Base-by-base conservation (phyloP, 2,329 filamentous ascomycete species). In the Fusarium sp. region DNA sequence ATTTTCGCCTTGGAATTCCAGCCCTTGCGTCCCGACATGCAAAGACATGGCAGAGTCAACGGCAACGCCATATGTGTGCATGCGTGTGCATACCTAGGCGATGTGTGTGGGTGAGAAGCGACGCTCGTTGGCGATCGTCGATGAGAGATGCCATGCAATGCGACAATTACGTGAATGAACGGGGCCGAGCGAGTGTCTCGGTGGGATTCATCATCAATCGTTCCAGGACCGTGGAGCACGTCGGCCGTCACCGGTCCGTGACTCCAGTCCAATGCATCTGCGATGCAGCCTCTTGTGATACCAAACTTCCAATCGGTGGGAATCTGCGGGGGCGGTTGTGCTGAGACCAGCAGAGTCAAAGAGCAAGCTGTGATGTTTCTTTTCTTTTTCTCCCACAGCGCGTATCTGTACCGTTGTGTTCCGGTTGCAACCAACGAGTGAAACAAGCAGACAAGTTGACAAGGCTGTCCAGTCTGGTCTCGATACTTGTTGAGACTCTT, bases 91-190 rank as follows among this genome's bases (percentile, higher is more conserved):
- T 55, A 33, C 31, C 31, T 33, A n/a, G 44, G 20, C 16, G 27
- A 17, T 51, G 17, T 17, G 46, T 11, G 10, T 40, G 36, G 17
- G 4, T 42, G 46, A 51, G 46, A 51, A 51, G 46, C 27, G 24
- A 31, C 46, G 6, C 46, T 51, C 46, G 46, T 38, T 63, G 68
- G 64, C 29, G 12, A 61, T 66, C 35, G 46, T 53, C 38, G 49
- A 67, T 55, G 62, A 55, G 46, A 62, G 55, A 57, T 67, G 51
- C 36, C 22, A 67, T 60, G 70, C 61, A 63, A 57, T 64, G 60
- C 66, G 38, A 64, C 36, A 65, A 55, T 67, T 67, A 40, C 66
- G 63, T 70, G 61, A 60, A 55, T 56, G 40, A 67, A 62, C 51
- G 63, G 51, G 51, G 29, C 59, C 27, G 24, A 55, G 44, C 40